phyloP scores from a whole-genome alignment of 495 filamentous ascomycete genomes.

The Neurospora sp. region DNA sequence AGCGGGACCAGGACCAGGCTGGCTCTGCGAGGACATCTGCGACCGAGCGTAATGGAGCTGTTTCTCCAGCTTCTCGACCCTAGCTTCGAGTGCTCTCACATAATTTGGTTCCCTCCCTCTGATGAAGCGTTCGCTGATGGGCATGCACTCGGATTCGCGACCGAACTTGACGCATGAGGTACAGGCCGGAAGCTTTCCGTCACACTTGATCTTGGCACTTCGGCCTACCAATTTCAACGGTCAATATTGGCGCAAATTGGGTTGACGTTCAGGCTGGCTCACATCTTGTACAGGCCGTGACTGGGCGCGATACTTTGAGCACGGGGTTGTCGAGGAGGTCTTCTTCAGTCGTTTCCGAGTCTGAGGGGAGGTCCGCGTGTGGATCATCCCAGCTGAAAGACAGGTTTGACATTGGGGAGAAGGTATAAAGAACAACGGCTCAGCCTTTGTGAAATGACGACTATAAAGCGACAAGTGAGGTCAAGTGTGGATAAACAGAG shows the following conservation, averaged over 20 bases:
- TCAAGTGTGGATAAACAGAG: background rate
- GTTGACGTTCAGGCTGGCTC: conserved; percentile 16
- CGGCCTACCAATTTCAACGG: conserved; percentile 38
- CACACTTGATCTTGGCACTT: conserved; percentile 88
- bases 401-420: background rate
- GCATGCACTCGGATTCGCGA: conserved; percentile 74
- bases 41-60: conserved; percentile 51
- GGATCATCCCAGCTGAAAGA: background rate
- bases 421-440: background rate
- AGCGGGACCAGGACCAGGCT: conserved; percentile 30
- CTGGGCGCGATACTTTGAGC: conserved; percentile 80
- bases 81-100: conserved; percentile 81
- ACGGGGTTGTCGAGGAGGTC: conserved; percentile 57
- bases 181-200: conserved; percentile 88
- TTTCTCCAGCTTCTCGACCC: conserved; percentile 76
- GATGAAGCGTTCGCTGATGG: conserved; percentile 87
- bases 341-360: background rate
- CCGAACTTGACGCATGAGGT: conserved; percentile 84
- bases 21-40: conserved; percentile 38
- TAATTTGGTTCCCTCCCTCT: conserved; percentile 92
- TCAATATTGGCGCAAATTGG: conserved; percentile 8
- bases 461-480: background rate
- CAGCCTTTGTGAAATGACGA: background rate
- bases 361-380: background rate
- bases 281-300: conserved; percentile 89